These are phyloP conservation scores for Chlamydomonas applanata DNA, from an alignment of 139 green algal genomes.

Conservation along the genomic window DNA sequence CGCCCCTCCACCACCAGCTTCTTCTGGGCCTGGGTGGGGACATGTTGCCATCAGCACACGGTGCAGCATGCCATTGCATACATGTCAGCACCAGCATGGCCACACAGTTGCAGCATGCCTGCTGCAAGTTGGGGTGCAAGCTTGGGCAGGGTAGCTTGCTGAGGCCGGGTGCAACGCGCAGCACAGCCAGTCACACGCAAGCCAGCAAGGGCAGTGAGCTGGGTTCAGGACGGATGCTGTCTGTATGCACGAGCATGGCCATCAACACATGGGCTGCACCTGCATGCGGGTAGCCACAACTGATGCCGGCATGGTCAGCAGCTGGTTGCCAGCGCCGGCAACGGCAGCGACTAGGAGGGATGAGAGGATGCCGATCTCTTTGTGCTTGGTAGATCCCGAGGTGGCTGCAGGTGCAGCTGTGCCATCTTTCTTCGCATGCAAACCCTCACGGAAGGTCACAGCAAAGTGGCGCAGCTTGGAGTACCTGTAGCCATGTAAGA, in stretches of 20 bases:
- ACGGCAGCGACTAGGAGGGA: conserved; percentile 72
- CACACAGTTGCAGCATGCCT: no score
- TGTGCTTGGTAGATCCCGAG: not conserved
- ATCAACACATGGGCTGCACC: no score
- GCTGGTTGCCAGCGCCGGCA: conserved; percentile 77
- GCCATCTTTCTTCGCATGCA: not conserved
- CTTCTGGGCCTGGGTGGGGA: conserved; percentile 3
- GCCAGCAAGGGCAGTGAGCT: no score
- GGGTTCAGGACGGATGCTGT: no score
- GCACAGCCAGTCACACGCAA: no score
- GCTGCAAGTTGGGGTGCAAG: no score
- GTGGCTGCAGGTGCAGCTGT: not conserved
- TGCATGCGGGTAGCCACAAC: conserved; percentile 88
- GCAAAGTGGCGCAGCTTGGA: conserved; percentile 9
- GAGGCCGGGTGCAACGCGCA: no score
- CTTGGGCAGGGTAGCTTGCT: no score
- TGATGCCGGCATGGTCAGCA: conserved; percentile 90
- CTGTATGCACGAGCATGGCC: no score
- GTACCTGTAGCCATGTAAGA: conserved; percentile 6
- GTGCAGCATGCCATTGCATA: no score
- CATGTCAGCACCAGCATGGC: no score
- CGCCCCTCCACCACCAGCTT: conserved; percentile 6
- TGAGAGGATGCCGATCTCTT: conserved; percentile 61
- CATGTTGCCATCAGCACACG: no score
- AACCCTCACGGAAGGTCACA: not conserved